Evolutionary conservation across 768 basidiomycete genomes (phyloP).

Genomic region (Calocera cornea): DNA sequence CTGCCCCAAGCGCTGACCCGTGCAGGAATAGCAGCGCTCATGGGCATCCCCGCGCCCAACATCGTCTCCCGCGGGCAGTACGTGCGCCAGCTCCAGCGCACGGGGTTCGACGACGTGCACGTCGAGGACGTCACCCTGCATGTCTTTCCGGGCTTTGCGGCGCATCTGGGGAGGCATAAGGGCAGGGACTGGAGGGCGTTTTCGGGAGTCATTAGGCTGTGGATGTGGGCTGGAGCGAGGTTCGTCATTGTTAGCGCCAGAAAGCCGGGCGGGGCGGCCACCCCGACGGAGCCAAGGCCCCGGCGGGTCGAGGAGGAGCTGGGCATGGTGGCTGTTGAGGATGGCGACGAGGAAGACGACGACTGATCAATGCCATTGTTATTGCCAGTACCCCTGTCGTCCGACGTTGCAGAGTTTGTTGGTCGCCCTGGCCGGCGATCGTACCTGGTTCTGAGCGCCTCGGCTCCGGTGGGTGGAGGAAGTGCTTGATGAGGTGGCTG

Average conservation of each 20-base stretch:
- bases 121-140: constrained; percentile 43
- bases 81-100: constrained; percentile 28
- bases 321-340: neutral
- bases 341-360: neutral
- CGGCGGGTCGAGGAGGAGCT: neutral
- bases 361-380: neutral
- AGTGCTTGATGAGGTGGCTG: too few relatives aligned
- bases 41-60: constrained; percentile 38
- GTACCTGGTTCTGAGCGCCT: too few relatives aligned
- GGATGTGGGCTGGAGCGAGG: constrained; percentile 29
- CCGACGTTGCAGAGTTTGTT: too few relatives aligned
- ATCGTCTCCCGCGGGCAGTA: constrained; percentile 37
- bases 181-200: constrained; percentile 36
- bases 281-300: neutral
- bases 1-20: constrained; percentile 11
- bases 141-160: constrained; percentile 45
- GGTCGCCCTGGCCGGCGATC: too few relatives aligned
- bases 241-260: constrained; percentile 35
- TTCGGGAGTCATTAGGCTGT: constrained; percentile 28
- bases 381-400: too few relatives aligned
- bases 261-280: constrained; percentile 10
- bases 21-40: constrained; percentile 11
- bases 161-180: constrained; percentile 30
- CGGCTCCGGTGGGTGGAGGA: too few relatives aligned
- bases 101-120: constrained; percentile 42